phyloP scores from a whole-genome alignment of 352 stramenopile genomes.

The Thalassiosira exigua region DNA sequence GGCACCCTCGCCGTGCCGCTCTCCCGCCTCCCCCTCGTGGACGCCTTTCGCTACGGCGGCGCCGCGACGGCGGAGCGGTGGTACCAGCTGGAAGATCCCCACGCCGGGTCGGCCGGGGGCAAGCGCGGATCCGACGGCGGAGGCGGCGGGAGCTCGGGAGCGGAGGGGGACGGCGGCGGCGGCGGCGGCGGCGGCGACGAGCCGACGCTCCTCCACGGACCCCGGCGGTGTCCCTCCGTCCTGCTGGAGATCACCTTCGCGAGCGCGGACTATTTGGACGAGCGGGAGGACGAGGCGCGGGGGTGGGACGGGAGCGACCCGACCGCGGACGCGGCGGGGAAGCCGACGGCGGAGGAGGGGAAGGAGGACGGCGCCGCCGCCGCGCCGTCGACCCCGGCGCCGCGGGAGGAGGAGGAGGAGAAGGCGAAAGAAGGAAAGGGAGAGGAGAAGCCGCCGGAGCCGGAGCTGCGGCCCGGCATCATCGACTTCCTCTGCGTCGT shows the following conservation, averaged over 20 bases:
- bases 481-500: slow-evolving; percentile 81
- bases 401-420: slow-evolving; percentile 1
- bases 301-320: background rate
- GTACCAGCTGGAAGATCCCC: slow-evolving; percentile 70
- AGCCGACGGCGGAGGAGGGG: background rate
- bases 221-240: slow-evolving; percentile 75
- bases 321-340: slow-evolving; percentile 8
- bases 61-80: slow-evolving; percentile 70
- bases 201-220: slow-evolving; percentile 32
- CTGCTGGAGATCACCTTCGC: slow-evolving; percentile 81
- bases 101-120: slow-evolving; percentile 2
- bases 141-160: background rate
- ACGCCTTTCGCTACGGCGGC: slow-evolving; percentile 38
- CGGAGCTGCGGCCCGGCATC: slow-evolving; percentile 72
- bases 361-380: slow-evolving; percentile 2
- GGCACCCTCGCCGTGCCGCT: slow-evolving; percentile 74
- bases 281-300: slow-evolving; percentile 73
- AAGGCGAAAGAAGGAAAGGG: slow-evolving; percentile 6
- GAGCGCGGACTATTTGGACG: slow-evolving; percentile 62
- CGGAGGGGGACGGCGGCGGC: background rate
- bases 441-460: slow-evolving; percentile 59
- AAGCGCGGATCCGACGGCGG: background rate
- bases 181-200: slow-evolving; percentile 19
- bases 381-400: background rate
- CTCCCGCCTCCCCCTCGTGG: slow-evolving; percentile 60